Conservation (phyloP, 495 filamentous ascomycete species). For the Lasiosphaeris hirsuta region DNA sequence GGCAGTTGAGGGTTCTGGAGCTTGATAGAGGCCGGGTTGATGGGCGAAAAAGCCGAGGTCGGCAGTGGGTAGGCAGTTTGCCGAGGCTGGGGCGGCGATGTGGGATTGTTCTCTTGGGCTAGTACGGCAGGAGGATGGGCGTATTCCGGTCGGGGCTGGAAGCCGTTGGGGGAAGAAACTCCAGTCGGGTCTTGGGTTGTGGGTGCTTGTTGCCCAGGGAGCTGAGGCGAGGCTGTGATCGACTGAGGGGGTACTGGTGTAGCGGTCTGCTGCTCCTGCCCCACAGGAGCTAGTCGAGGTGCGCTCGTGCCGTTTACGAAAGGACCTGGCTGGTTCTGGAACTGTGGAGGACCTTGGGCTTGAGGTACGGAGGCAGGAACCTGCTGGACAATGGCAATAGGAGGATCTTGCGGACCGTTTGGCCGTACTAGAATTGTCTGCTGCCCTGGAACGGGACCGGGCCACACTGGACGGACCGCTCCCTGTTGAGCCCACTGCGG, state of each 20-base stretch:
- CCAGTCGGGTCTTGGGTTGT: not conserved
- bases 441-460: conserved; percentile 10
- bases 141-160: conserved; percentile 12
- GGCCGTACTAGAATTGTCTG: not conserved
- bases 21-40: conserved; percentile 15
- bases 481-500: conserved; percentile 15
- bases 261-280: no score
- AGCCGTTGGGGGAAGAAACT: conserved; percentile 8
- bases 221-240: not conserved
- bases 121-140: not conserved
- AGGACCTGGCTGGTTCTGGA: not conserved
- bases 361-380: not conserved
- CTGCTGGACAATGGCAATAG: no score
- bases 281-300: no score
- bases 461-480: not conserved
- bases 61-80: conserved; percentile 18
- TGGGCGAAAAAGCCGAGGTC: conserved; percentile 17
- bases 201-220: no score
- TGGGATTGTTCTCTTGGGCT: conserved; percentile 9
- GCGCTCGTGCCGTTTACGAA: no score
- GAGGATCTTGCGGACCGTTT: not conserved
- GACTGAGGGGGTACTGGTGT: no score
- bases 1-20: conserved; percentile 14
- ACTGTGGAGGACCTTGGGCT: conserved; percentile 1
- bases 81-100: conserved; percentile 13